Percentiles rank a stretch among this genome's conserved stretches.
phyloP scores from a whole-genome alignment of 768 basidiomycete species.

The Lactifluus pinguis region DNA sequence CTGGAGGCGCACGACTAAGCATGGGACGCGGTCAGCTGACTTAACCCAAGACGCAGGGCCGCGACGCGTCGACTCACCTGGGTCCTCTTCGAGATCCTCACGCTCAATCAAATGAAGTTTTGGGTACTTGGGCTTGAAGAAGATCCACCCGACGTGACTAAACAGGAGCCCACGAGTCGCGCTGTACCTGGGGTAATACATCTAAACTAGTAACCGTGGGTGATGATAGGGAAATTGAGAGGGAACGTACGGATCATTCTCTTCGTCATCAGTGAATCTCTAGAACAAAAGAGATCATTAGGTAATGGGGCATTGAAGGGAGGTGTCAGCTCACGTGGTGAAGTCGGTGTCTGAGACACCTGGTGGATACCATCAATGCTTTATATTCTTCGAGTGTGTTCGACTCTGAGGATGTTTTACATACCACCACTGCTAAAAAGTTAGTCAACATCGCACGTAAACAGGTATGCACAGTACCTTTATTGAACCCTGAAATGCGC shows the following conservation, averaged over 20 bases:
- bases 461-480: slow-evolving; percentile 36
- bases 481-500: slow-evolving; percentile 74
- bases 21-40: neutral
- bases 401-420: neutral
- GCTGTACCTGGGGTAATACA: slow-evolving; percentile 41
- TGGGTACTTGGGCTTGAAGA: slow-evolving; percentile 61
- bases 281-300: slow-evolving; percentile 20
- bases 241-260: slow-evolving; percentile 51
- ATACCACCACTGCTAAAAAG: slow-evolving; percentile 17
- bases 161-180: slow-evolving; percentile 66
- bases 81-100: slow-evolving; percentile 59
- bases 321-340: slow-evolving; percentile 47
- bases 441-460: neutral
- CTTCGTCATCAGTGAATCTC: slow-evolving; percentile 63
- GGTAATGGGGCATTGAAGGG: neutral
- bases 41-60: neutral
- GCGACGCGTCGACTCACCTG: slow-evolving; percentile 36
- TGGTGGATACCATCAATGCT: slow-evolving; percentile 48
- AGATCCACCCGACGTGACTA: slow-evolving; percentile 84
- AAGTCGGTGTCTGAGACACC: slow-evolving; percentile 65
- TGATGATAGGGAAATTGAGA: neutral
- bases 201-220: neutral
- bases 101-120: slow-evolving; percentile 55
- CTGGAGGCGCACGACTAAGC: slow-evolving; percentile 58
- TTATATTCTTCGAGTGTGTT: neutral